phyloP scores from a whole-genome alignment of 257 asterid genomes.

The Solanum ossicruentum region DNA sequence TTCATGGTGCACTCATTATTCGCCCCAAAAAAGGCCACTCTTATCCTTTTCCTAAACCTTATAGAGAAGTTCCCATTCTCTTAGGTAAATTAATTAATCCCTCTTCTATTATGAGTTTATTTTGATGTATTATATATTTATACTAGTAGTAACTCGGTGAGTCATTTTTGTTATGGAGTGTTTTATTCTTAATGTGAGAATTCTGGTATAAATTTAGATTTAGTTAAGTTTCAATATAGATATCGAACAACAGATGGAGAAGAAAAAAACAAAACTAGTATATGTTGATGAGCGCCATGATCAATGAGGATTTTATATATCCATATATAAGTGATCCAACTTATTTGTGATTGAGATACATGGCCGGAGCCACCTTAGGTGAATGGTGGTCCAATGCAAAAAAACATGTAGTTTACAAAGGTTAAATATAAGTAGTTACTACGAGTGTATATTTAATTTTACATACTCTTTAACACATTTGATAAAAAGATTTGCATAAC shows the following conservation, averaged over 20 bases:
- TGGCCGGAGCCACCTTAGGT: neutral
- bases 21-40: neutral
- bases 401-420: neutral
- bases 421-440: neutral
- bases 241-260: neutral
- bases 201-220: neutral
- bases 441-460: neutral
- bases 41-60: neutral
- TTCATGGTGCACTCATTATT: slow-evolving; percentile 1
- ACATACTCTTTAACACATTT: neutral
- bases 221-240: neutral
- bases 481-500: neutral
- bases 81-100: neutral
- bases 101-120: neutral
- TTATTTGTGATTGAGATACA: neutral
- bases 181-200: neutral
- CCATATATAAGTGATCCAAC: neutral
- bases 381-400: neutral
- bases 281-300: neutral
- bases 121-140: neutral
- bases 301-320: neutral
- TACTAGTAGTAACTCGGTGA: neutral
- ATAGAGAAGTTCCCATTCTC: neutral
- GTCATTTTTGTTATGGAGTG: fast-evolving
- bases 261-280: neutral